Evolutionary conservation across 2,329 filamentous ascomycete species (phyloP).

Genomic region (Colletotrichum cereale): DNA sequence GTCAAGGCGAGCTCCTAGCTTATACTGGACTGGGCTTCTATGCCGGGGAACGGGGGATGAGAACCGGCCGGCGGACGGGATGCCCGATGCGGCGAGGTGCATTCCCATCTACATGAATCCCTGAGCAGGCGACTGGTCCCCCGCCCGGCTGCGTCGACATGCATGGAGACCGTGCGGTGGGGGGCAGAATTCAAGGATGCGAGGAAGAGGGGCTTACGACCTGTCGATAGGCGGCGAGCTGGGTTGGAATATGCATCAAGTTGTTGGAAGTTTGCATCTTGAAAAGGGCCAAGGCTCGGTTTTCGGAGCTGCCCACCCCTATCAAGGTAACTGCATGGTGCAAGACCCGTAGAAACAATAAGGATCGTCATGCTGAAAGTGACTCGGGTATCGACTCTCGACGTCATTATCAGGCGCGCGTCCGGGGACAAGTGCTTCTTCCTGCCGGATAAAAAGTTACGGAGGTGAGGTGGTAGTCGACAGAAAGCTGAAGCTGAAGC

Average conservation of each 20-base stretch:
- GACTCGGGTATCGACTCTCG: background rate
- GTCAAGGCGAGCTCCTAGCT: slow-evolving; percentile 19
- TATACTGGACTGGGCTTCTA: background rate
- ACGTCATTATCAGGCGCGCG: background rate
- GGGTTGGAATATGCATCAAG: background rate
- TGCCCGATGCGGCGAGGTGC: slow-evolving; percentile 18
- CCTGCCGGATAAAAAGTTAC: background rate
- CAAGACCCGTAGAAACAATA: background rate
- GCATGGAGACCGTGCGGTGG: background rate
- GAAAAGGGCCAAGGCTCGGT: slow-evolving; percentile 8
- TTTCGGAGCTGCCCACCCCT: background rate
- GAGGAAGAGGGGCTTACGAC: background rate
- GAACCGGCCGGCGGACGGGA: slow-evolving; percentile 5
- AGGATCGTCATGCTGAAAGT: background rate
- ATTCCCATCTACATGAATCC: background rate
- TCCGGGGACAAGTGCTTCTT: background rate
- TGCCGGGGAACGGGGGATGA: slow-evolving; percentile 33
- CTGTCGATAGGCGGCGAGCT: background rate
- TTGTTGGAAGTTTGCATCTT: slow-evolving; percentile 15
- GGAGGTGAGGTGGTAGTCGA: background rate
- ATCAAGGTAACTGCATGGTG: background rate
- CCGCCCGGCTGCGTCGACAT: slow-evolving; percentile 16
- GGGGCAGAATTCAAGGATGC: background rate
- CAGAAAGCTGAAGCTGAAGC: background rate
- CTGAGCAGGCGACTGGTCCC: slow-evolving; percentile 1